These are phyloP conservation scores for Didymellaceae sp. DNA, from an alignment of 2,329 filamentous ascomycete species.

Conservation along the genomic window DNA sequence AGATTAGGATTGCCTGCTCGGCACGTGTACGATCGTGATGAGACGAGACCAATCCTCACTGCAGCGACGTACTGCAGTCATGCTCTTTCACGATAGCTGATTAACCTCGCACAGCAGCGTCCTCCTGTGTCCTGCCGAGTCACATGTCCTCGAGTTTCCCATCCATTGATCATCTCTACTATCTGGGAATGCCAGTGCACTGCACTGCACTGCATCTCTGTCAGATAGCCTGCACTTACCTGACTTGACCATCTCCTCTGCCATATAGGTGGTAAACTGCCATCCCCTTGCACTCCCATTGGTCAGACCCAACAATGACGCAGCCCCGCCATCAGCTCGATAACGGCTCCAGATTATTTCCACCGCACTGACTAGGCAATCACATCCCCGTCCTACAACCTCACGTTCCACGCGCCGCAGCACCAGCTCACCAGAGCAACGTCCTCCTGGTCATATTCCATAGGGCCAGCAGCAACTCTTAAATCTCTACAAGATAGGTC, in stretches of 20 bases:
- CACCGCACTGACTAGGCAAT: background rate
- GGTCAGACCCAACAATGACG: slow-evolving; percentile 10
- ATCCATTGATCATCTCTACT: too few species aligned
- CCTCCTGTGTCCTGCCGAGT: too few species aligned
- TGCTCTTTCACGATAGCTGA: too few species aligned
- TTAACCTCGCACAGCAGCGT: too few species aligned
- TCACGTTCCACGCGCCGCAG: slow-evolving; percentile 1
- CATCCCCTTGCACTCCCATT: slow-evolving; percentile 17
- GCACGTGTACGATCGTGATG: too few species aligned
- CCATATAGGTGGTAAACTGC: too few species aligned
- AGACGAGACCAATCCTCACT: too few species aligned
- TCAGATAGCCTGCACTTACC: too few species aligned
- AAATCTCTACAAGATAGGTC: slow-evolving; percentile 57
- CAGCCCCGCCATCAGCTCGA: slow-evolving; percentile 9
- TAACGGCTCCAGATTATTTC: slow-evolving; percentile 4
- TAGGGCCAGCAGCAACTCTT: background rate
- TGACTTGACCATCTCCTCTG: too few species aligned
- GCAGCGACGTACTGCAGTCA: too few species aligned
- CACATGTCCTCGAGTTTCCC: too few species aligned
- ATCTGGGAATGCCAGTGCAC: background rate
- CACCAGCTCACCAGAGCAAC: background rate
- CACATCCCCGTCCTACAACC: background rate
- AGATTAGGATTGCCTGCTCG: too few species aligned
- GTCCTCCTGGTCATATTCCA: background rate
- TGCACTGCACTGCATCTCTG: background rate